Percentiles rank a stretch among this genome's conserved stretches.
phyloP scores from a whole-genome alignment of 176 grass and related monocot genomes.

The Aegilops bicornis region DNA sequence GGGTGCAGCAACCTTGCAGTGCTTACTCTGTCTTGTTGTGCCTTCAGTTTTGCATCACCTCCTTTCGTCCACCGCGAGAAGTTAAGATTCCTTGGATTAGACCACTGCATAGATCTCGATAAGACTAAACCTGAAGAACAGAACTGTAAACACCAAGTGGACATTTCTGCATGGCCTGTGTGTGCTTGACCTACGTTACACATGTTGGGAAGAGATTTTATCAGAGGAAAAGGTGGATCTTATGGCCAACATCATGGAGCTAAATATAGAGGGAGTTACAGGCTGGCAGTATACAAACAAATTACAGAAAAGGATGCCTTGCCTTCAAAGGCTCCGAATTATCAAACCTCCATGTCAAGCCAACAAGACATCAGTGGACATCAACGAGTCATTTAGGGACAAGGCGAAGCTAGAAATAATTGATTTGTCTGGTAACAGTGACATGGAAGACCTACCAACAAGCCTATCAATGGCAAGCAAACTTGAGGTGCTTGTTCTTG shows the following conservation, averaged over 20 bases:
- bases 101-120: neutral
- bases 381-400: neutral
- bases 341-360: neutral
- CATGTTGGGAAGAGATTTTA: neutral
- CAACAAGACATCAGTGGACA: neutral
- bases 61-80: neutral
- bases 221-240: neutral
- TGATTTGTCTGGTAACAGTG: constrained; percentile 3
- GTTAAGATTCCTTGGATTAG: constrained; percentile 9
- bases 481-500: constrained; percentile 17
- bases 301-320: neutral
- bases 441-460: neutral
- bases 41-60: constrained; percentile 13
- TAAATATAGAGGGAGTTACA: neutral
- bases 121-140: neutral
- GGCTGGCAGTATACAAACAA: neutral
- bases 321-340: neutral
- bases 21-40: neutral
- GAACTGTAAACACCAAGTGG: neutral
- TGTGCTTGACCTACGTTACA: neutral
- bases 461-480: neutral
- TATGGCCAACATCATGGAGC: neutral
- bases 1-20: neutral
- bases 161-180: neutral
- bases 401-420: neutral